Percentiles rank a stretch among this genome's conserved stretches.
phyloP scores from a whole-genome alignment of 2,329 filamentous ascomycete species.

The Nemania sp. region DNA sequence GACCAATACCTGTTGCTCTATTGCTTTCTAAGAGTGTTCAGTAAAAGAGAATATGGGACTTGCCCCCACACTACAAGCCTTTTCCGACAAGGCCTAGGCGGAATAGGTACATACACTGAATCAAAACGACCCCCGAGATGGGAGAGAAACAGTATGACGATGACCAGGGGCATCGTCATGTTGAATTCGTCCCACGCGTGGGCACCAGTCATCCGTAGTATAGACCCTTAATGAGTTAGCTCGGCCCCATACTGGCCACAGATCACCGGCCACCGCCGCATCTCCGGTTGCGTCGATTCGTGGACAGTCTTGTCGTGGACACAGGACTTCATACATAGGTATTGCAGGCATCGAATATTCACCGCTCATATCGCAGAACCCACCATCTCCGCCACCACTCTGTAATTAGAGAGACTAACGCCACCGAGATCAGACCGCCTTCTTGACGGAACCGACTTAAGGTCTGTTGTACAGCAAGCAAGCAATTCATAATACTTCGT shows the following conservation, averaged over 20 bases:
- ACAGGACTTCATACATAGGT: background rate
- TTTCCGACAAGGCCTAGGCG: too few species aligned
- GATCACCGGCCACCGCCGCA: background rate
- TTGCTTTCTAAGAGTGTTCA: too few species aligned
- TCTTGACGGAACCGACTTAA: constrained; percentile 2
- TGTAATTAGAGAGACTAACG: constrained; percentile 2
- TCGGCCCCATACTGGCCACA: background rate
- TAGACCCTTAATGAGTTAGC: too few species aligned
- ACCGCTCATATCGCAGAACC: constrained; percentile 10
- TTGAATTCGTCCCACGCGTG: too few species aligned
- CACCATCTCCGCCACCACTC: background rate
- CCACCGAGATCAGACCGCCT: constrained; percentile 13
- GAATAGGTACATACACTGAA: background rate
- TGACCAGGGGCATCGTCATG: background rate
- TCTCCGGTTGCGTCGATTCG: constrained; percentile 1
- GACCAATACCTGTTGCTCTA: too few species aligned
- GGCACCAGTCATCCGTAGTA: too few species aligned
- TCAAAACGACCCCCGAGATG: background rate
- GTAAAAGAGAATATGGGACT: too few species aligned
- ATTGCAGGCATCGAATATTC: constrained; percentile 2
- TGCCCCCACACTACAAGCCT: too few species aligned
- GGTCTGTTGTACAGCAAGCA: background rate
- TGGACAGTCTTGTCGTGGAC: too few species aligned
- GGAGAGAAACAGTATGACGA: constrained; percentile 1
- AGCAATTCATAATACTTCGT: background rate